These are phyloP conservation scores for Amanita subjunquillea DNA, from an alignment of 768 basidiomycete genomes.

Conservation along the genomic window DNA sequence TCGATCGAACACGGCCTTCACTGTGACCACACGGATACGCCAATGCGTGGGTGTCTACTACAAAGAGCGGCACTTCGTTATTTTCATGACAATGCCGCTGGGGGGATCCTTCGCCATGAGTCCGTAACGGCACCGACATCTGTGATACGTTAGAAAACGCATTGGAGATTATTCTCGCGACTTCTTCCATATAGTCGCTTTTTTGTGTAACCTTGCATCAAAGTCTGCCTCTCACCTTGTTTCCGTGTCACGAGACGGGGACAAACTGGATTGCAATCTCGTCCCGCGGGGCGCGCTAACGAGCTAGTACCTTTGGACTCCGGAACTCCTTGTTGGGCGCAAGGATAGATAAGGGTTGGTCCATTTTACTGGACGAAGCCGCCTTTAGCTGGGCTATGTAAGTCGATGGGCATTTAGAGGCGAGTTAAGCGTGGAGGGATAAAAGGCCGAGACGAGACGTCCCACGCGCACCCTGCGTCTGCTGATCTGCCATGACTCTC, in stretches of 20 bases:
- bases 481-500: slow-evolving; percentile 48
- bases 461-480: background rate
- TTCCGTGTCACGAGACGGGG: slow-evolving; percentile 58
- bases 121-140: slow-evolving; percentile 16
- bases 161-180: slow-evolving; percentile 78
- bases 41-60: slow-evolving; percentile 87
- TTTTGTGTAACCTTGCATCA: slow-evolving; percentile 45
- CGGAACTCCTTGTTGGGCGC: slow-evolving; percentile 65
- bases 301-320: slow-evolving; percentile 33
- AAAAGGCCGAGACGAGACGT: background rate
- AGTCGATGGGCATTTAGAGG: too few relatives aligned
- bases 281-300: slow-evolving; percentile 60
- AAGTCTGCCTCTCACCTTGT: slow-evolving; percentile 58
- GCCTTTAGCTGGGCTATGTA: too few relatives aligned
- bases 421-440: background rate
- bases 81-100: slow-evolving; percentile 77
- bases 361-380: too few relatives aligned
- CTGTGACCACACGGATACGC: slow-evolving; percentile 64
- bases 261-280: slow-evolving; percentile 81
- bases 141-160: slow-evolving; percentile 80
- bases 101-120: slow-evolving; percentile 39
- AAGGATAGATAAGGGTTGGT: slow-evolving; percentile 15
- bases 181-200: slow-evolving; percentile 73
- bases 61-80: slow-evolving; percentile 78
- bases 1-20: background rate